Base-by-base conservation (phyloP, 768 basidiomycete genomes). In the Auriscalpium orientale region DNA sequence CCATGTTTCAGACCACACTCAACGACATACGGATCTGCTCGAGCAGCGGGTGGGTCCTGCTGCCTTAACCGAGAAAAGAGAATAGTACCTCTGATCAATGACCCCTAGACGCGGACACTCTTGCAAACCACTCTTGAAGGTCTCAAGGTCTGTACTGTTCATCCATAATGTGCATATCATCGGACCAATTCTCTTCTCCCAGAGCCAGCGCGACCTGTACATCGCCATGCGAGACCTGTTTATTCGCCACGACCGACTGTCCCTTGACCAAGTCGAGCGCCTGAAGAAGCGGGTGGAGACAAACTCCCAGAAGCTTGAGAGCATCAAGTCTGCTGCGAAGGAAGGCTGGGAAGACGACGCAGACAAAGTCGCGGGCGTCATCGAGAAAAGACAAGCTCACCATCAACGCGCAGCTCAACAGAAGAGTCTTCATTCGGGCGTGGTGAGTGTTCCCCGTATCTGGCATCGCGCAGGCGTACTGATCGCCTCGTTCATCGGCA, bases 321-420 rank as follows among this genome's bases (percentile, higher is more conserved):
- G 77, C 1, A 78, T 89, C 56, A 84, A 86, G 53, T 72, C 76
- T 8, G 79, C 78, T 0, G 78, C 81, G 67, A 95, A 87, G 67
- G 88, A 91, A 4, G 83, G 85, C 11, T 95, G 91, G 91, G 81
- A 89, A 64, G 83, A 84, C 36, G 91, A 98, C 58, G 88, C 80
- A 4, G 95, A 98, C 59, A 83, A 82, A 62, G 70, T 91, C 44
- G 73, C 86, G 0, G 76, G 75, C 33, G 65, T 76, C 22, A 87
- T 94, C 60, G 93, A 95, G 72, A 85, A 85, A 85, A 59, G 95
- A 97, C 68, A 90, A 95, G 66, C 82, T 83, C 3, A 79, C 80
- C 1, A 94, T 98, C 61, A 79, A 81, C 20, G 79, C 82, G 6
- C 80, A 87, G 54, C 74, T 97, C 44, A 83, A 80, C 56, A 74